Evolutionary conservation across 2,329 filamentous ascomycete species (phyloP).

Genomic region (Falciphora oryzae): DNA sequence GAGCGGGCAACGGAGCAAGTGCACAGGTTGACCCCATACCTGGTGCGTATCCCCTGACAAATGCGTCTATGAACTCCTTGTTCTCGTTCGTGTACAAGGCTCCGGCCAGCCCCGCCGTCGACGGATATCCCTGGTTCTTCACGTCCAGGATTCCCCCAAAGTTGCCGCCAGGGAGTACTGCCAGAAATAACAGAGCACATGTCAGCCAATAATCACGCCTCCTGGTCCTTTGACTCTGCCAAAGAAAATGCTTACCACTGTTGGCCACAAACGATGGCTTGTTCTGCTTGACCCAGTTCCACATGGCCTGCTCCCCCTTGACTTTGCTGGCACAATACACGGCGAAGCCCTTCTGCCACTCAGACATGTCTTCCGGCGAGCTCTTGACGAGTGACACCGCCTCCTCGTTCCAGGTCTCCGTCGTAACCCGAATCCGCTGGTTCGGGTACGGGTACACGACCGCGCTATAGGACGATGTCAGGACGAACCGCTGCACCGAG

Average conservation of each 20-base stretch:
- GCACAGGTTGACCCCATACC: background rate
- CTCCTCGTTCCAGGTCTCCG: slow-evolving; percentile 29
- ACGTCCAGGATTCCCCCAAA: background rate
- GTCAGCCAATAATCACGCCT: background rate
- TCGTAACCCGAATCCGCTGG: slow-evolving; percentile 13
- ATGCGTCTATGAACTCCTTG: background rate
- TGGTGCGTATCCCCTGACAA: background rate
- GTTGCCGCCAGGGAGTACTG: background rate
- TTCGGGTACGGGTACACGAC: slow-evolving; percentile 14
- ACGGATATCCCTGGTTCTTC: background rate
- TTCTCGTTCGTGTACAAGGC: background rate
- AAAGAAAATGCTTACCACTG: background rate
- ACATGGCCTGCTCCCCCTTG: slow-evolving; percentile 29
- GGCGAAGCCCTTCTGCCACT: slow-evolving; percentile 17
- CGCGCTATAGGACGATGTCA: slow-evolving; percentile 25
- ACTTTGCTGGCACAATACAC: slow-evolving; percentile 35
- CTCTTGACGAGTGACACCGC: slow-evolving; percentile 29
- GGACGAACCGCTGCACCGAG: slow-evolving; percentile 31
- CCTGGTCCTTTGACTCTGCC: background rate
- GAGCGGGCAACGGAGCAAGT: too few species aligned
- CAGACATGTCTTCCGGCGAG: slow-evolving; percentile 25
- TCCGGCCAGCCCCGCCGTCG: background rate
- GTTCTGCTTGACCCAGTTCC: slow-evolving; percentile 30
- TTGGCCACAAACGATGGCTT: slow-evolving; percentile 18
- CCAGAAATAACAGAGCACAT: background rate